Conservation (phyloP, 345 rosid genomes). For the Aurinia saxatilis region DNA sequence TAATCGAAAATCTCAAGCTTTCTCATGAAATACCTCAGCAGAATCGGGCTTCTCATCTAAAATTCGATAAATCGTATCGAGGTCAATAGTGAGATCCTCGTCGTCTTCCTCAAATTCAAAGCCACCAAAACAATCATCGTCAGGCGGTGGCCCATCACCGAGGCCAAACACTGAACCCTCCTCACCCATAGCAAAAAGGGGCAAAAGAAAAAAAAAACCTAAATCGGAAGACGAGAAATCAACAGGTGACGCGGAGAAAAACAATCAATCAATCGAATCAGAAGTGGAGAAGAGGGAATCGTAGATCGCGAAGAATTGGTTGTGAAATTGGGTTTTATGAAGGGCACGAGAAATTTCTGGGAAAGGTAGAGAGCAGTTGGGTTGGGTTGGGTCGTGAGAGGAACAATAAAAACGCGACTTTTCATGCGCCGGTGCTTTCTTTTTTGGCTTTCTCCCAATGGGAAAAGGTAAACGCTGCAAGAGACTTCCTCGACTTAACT, state of each 20-base stretch:
- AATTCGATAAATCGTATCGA: slow-evolving; percentile 31
- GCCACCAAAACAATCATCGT: slow-evolving; percentile 15
- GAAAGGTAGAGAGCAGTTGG: slow-evolving; percentile 25
- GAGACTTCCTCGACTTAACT: slow-evolving; percentile 24
- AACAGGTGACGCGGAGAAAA: slow-evolving; percentile 1
- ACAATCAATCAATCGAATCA: not conserved
- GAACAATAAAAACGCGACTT: slow-evolving; percentile 17
- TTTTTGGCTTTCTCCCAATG: slow-evolving; percentile 26
- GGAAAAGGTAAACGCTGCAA: not conserved
- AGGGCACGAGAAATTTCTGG: slow-evolving; percentile 21
- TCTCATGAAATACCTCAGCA: slow-evolving; percentile 28
- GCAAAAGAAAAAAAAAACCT: slow-evolving; percentile 23
- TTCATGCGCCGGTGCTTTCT: slow-evolving; percentile 12
- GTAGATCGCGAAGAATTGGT: slow-evolving; percentile 19
- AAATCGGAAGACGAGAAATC: slow-evolving; percentile 13
- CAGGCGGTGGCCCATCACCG: slow-evolving; percentile 14
- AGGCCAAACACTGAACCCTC: slow-evolving; percentile 17
- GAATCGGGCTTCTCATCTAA: slow-evolving; percentile 32
- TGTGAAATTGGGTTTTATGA: not conserved
- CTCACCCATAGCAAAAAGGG: slow-evolving; percentile 37
- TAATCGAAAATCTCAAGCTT: not conserved
- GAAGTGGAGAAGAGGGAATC: not conserved
- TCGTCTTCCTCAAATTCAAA: slow-evolving; percentile 18
- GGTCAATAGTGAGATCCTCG: slow-evolving; percentile 35
- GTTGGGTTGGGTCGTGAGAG: no score